Base-by-base conservation (phyloP, 768 basidiomycete species). In the Mycena olivaceomarginata region DNA sequence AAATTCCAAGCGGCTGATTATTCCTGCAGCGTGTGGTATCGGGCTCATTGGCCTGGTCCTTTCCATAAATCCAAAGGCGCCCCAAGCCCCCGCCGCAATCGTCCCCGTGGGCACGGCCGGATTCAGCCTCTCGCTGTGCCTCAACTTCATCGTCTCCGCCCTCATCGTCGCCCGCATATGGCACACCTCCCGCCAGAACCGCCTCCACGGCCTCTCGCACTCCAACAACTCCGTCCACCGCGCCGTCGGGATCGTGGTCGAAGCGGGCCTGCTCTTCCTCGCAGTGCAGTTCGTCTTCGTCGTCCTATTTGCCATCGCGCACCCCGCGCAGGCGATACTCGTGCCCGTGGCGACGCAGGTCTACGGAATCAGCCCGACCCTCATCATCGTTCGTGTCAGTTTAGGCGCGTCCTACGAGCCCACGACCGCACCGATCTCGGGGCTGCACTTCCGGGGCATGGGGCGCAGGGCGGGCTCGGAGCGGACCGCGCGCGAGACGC, bases 141-240 rank as follows among this genome's bases (percentile, higher is more conserved):
- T 87, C 8, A 90, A 90, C 72, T 67, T 87, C 78, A 70, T 89
- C 37, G 83, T 89, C 45, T 89, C 89, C 8, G 62, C 69, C 15
- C 85, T 90, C 81, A 89, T 89, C 62, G 84, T 85, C 22, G 81
- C 69, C 48, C 87, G 86, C 43, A 86, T 90, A 40, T 89, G 85
- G 86, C 71, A 77, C 51, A 74, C 79, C 57, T 82, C 81, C 8
- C 80, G 80, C 56, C 73, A n/a, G 65, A 77, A 31, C 66, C 81
- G 9, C 71, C 67, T 2, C 2, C 80, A 64, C 18, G 65, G 78
- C 13, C 53, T 82, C 69, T 40, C 70, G 18, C 68, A 25, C 43
- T 31, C 64, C 6, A 60, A 69, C 13, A 78, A 10, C 31, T 8
- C 78, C 1, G 72, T 81, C 5, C 80, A 72, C 46, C 82, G 70